Evolutionary conservation across 768 basidiomycete genomes (phyloP), one percentile per base, ranked within the genome.

Genomic region (Amanita pallidorosea): DNA sequence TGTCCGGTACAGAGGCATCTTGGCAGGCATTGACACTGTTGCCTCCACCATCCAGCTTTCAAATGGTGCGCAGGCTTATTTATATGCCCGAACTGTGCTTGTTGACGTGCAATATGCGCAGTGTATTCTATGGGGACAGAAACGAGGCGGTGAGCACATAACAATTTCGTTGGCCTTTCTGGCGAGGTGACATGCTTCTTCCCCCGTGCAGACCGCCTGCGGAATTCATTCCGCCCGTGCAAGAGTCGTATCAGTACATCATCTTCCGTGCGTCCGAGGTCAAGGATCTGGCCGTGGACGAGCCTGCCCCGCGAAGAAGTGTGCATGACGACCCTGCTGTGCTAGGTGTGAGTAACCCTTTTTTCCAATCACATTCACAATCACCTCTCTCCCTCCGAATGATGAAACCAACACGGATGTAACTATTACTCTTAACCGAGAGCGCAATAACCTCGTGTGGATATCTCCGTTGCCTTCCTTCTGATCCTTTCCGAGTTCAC

Each of bases 111-210:
- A 33, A 18, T 4, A 54, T 37, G 35, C 55, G 5, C 49, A 78
- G 89, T 92, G 36, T 90, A 74, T 62, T 91, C 88, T 36, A 88
- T 91, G 87, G 89, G 89, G 34, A 92, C 89, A 1, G 89, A 92
- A 65, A 72, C 79, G 53, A 79, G 89, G 61, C 79, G 85, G 85
- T 87, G 66, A 70, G 83, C 60, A 23, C 22, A 1, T 0, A 9
- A 29, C 8, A 29, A 51, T 25, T 34, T 45, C 52, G 46, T 45
- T n/a, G 2, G n/a, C n/a, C 38, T 18, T 33, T 67, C 67, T 71
- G 53, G 45, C 38, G 36, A 49, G 31, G 44, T 45, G 41, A 55
- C 46, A 8, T 9, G 8, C 7, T 29, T 15, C 18, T 35, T n/a
- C n/a, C n/a, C 20, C 54, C 41, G 23, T 36, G 9, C 60, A 87